Evolutionary conservation across 495 filamentous ascomycete species (phyloP).

Genomic region (Diplogelasinospora grovesii): DNA sequence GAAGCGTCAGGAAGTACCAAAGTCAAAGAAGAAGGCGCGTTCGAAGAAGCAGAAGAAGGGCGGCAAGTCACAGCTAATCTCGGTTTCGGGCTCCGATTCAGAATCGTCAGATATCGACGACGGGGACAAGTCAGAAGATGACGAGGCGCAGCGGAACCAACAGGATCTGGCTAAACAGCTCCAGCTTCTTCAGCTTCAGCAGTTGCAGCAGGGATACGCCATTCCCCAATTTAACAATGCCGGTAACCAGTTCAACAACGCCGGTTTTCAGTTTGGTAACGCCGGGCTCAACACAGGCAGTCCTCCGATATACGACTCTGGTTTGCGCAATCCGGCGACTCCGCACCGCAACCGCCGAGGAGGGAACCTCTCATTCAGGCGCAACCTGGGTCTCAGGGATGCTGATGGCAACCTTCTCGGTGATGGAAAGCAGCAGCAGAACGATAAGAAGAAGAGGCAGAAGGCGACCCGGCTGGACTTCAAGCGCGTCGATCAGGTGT

Average conservation of each 20-base stretch:
- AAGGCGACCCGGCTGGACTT: constrained; percentile 62
- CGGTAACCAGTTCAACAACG: constrained; percentile 2
- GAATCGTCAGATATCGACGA: constrained; percentile 23
- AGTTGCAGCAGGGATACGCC: constrained; percentile 15
- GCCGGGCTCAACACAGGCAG: background rate
- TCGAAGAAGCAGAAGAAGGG: constrained; percentile 20
- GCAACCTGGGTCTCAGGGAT: constrained; percentile 6
- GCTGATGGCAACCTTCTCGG: constrained; percentile 19
- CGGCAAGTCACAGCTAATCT: constrained; percentile 7
- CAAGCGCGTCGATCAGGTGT: constrained; percentile 82
- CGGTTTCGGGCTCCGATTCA: constrained; percentile 33
- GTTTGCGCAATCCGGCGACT: constrained; percentile 3
- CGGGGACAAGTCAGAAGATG: constrained; percentile 15
- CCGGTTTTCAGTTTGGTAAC: background rate
- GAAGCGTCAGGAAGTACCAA: constrained; percentile 33
- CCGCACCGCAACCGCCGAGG: constrained; percentile 2
- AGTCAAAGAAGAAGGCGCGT: constrained; percentile 34
- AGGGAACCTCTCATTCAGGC: constrained; percentile 5
- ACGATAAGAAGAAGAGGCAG: constrained; percentile 44
- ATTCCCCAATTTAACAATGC: constrained; percentile 3
- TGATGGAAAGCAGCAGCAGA: constrained; percentile 37
- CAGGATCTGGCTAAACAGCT: constrained; percentile 22
- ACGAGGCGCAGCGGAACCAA: constrained; percentile 8
- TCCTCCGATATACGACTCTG: constrained; percentile 9
- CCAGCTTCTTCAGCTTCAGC: constrained; percentile 24